Percentiles rank a stretch among this genome's conserved stretches.
Evolutionary conservation across 1,284 basidiomycete genomes (phyloP).

Genomic region (Rhodotorula sp.): DNA sequence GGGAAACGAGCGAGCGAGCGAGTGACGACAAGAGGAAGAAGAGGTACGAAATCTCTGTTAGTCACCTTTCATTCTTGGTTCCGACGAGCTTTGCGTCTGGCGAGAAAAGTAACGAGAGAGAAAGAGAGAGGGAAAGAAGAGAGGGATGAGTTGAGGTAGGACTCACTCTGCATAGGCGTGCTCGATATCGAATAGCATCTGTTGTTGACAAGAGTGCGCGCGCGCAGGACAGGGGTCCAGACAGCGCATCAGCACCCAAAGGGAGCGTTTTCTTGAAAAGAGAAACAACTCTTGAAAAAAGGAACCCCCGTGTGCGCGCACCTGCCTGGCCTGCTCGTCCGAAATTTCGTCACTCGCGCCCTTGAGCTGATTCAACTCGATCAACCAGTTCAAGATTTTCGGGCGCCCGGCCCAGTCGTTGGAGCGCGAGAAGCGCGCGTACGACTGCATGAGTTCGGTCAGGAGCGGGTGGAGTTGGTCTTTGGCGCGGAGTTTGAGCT

Average conservation of each 20-base stretch:
- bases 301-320: too few relatives aligned
- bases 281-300: too few relatives aligned
- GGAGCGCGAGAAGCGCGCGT: slow-evolving; percentile 73
- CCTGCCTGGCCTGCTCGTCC: slow-evolving; percentile 92
- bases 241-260: too few relatives aligned
- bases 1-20: neutral
- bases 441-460: slow-evolving; percentile 89
- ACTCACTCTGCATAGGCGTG: slow-evolving; percentile 97
- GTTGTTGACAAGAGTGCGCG: neutral
- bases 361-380: slow-evolving; percentile 87
- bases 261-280: too few relatives aligned
- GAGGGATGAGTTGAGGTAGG: slow-evolving; percentile 57
- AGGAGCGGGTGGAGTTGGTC: slow-evolving; percentile 94
- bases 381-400: slow-evolving; percentile 94
- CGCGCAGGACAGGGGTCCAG: too few relatives aligned
- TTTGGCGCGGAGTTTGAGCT: slow-evolving; percentile 87
- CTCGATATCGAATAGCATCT: slow-evolving; percentile 96
- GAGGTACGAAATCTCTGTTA: neutral
- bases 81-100: too few relatives aligned
- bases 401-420: slow-evolving; percentile 92
- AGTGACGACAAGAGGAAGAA: neutral
- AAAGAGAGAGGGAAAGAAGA: neutral
- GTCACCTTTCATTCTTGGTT: too few relatives aligned
- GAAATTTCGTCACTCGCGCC: slow-evolving; percentile 94
- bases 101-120: too few relatives aligned